phyloP scores from a whole-genome alignment of 306 rosid species.

The Amphicarpaea edgeworthii region DNA sequence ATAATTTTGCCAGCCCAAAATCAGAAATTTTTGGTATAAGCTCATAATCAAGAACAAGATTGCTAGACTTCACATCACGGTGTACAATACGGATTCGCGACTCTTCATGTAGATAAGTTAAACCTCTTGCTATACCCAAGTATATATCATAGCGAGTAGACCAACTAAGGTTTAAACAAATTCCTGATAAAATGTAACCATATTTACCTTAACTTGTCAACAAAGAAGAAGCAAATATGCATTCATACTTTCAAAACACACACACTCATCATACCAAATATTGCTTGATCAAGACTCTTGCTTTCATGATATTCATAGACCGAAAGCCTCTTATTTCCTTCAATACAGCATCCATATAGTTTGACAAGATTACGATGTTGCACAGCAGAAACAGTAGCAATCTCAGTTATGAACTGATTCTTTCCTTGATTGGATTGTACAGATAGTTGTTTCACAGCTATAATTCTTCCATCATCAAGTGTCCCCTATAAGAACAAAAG shows the following conservation, averaged over 20 bases:
- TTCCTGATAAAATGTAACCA: constrained; percentile 52
- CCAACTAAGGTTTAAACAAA: constrained; percentile 62
- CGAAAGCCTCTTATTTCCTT: constrained; percentile 71
- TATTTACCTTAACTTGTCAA: not conserved
- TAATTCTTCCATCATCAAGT: constrained; percentile 73
- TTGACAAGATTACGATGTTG: constrained; percentile 85
- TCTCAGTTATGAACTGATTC: constrained; percentile 76
- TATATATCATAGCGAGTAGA: constrained; percentile 69
- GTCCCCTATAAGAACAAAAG: constrained; percentile 58
- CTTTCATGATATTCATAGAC: constrained; percentile 82
- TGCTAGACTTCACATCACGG: constrained; percentile 83
- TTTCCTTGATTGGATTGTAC: constrained; percentile 80
- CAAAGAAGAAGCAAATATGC: not conserved
- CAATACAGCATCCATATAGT: constrained; percentile 74
- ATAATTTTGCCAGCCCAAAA: constrained; percentile 82
- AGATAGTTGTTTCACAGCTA: constrained; percentile 84
- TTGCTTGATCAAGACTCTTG: constrained; percentile 83
- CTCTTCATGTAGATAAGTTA: constrained; percentile 80
- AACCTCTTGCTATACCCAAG: constrained; percentile 76
- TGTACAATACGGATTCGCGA: constrained; percentile 73
- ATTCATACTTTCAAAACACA: not conserved
- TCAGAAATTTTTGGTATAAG: constrained; percentile 77
- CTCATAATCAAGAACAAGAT: constrained; percentile 67
- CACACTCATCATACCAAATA: constrained; percentile 65
- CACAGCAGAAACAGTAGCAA: constrained; percentile 80